These are phyloP conservation scores for Cladosporium halotolerans DNA, from an alignment of 2,329 filamentous ascomycete species.

Conservation along the genomic window DNA sequence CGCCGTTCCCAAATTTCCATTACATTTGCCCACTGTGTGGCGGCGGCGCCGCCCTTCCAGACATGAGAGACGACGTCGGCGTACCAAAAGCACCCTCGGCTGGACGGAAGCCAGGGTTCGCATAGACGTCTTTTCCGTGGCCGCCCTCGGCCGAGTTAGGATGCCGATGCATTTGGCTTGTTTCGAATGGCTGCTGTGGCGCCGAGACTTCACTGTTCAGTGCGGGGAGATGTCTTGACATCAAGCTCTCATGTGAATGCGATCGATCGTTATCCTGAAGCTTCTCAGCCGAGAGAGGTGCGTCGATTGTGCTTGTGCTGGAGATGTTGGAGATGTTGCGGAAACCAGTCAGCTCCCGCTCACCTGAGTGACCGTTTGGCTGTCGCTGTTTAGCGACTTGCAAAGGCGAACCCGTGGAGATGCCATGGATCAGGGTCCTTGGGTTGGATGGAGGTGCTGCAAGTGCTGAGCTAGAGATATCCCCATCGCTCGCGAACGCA, in stretches of 20 bases:
- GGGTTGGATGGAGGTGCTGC: slow-evolving; percentile 2
- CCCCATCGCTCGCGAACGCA: slow-evolving; percentile 14
- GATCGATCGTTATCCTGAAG: slow-evolving; percentile 18
- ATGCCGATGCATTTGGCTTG: slow-evolving; percentile 22
- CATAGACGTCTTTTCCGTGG: slow-evolving; percentile 15
- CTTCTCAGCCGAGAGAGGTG: slow-evolving; percentile 21
- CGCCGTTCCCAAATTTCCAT: background rate
- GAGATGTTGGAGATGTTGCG: slow-evolving; percentile 28
- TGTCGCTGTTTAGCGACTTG: slow-evolving; percentile 23
- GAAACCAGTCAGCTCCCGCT: slow-evolving; percentile 21
- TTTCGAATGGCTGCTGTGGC: slow-evolving; percentile 22
- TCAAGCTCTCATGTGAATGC: slow-evolving; percentile 12
- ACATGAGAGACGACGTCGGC: slow-evolving; percentile 16
- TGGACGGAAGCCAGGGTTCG: slow-evolving; percentile 20
- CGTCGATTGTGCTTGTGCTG: slow-evolving; percentile 33
- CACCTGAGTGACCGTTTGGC: slow-evolving; percentile 22
- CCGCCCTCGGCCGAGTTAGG: slow-evolving; percentile 15
- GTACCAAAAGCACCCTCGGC: slow-evolving; percentile 23
- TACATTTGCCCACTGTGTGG: background rate
- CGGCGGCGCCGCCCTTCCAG: slow-evolving; percentile 4
- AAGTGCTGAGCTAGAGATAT: slow-evolving; percentile 1
- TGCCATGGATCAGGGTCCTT: background rate
- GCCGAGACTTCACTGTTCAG: slow-evolving; percentile 17
- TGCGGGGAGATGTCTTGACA: background rate
- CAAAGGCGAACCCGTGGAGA: slow-evolving; percentile 20